Base-by-base conservation (phyloP, 176 grass and related monocot species). In the Musa schizocarpa region DNA sequence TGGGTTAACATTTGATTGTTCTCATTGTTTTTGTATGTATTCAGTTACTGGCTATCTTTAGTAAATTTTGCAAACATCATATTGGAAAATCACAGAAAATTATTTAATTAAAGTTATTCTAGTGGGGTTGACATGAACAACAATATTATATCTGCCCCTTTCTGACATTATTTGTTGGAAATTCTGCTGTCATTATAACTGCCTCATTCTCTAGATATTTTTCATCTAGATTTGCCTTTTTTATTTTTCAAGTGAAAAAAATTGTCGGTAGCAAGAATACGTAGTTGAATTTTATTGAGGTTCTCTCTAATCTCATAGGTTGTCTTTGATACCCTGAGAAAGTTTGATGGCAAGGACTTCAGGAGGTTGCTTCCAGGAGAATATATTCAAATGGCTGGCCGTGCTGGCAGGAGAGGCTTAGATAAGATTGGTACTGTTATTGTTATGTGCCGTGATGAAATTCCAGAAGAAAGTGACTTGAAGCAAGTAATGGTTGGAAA, bases 321-420 rank as follows among this genome's bases (percentile, higher is more conserved):
- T 71, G 90, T 93, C 26, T 97, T 97, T 86, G 94, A 97, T 87
- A 76, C 90, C 59, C 81, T 97, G 80, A 88, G 90, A 68, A 97
- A 97, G 78, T 93, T 97, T 62, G 94, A 97, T 85, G 94, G 94
- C 68, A 97, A 97, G 76, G 94, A 97, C 64, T 87, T 90, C 76
- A 87, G 94, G 51, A 88, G 72, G 71, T 88, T 97, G 63, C 82
- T 97, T 88, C 82, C 94, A 79, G 94, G 90, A 52, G 94, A 97
- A 84, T 97, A 97, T 85, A 97, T 89, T 81, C 94, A 97, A 83
- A 97, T 97, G 94, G 94, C 94, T 83, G 94, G 94, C 65, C 85
- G 94, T 72, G 94, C 94, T 88, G 94, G 94, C 52, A 87, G 94
- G 79, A 89, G 94, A 86, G 94, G 94, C 58, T 82, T 97, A 67